Evolutionary conservation across 495 filamentous ascomycete genomes (phyloP).

Genomic region (Lentithecium fluviatile): DNA sequence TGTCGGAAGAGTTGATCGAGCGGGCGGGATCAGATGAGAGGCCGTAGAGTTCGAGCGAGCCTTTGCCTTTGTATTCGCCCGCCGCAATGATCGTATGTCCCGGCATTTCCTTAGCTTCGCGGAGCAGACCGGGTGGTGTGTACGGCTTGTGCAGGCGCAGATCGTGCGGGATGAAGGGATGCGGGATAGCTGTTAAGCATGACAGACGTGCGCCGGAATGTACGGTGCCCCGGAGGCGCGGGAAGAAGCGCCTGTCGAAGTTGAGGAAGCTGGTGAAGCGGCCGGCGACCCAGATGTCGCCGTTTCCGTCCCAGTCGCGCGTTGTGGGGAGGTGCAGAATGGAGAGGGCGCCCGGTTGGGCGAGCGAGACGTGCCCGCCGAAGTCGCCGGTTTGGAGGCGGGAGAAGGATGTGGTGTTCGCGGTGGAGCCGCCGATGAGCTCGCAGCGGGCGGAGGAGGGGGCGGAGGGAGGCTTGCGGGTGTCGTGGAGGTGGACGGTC

Average conservation of each 20-base stretch:
- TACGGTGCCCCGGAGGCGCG: slow-evolving; percentile 71
- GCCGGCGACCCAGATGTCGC: slow-evolving; percentile 77
- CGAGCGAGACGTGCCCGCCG: slow-evolving; percentile 61
- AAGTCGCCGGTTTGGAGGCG: slow-evolving; percentile 40
- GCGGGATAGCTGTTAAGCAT: slow-evolving; percentile 70
- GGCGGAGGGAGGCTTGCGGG: slow-evolving; percentile 50
- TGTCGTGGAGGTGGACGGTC: slow-evolving; percentile 82
- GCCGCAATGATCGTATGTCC: slow-evolving; percentile 72
- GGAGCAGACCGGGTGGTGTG: slow-evolving; percentile 53
- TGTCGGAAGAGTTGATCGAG: slow-evolving; percentile 28
- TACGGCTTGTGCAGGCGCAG: slow-evolving; percentile 51
- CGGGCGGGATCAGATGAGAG: slow-evolving; percentile 44
- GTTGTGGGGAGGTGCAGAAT: slow-evolving; percentile 69
- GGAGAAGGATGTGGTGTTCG: slow-evolving; percentile 32
- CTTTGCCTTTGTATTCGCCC: slow-evolving; percentile 93
- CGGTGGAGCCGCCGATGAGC: slow-evolving; percentile 35
- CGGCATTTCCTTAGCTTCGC: slow-evolving; percentile 49
- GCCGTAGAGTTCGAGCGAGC: slow-evolving; percentile 84
- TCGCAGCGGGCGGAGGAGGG: slow-evolving; percentile 43
- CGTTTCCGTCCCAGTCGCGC: slow-evolving; percentile 53
- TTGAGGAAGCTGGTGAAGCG: slow-evolving; percentile 87
- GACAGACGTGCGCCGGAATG: slow-evolving; percentile 82
- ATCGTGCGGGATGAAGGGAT: slow-evolving; percentile 60
- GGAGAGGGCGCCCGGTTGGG: slow-evolving; percentile 76
- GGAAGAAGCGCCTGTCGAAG: slow-evolving; percentile 86